A percentile compares a stretch with the other conserved stretches of the same genome.
Evolutionary conservation across 2,329 filamentous ascomycete species (phyloP).

Genomic region (Penicillium sp.): DNA sequence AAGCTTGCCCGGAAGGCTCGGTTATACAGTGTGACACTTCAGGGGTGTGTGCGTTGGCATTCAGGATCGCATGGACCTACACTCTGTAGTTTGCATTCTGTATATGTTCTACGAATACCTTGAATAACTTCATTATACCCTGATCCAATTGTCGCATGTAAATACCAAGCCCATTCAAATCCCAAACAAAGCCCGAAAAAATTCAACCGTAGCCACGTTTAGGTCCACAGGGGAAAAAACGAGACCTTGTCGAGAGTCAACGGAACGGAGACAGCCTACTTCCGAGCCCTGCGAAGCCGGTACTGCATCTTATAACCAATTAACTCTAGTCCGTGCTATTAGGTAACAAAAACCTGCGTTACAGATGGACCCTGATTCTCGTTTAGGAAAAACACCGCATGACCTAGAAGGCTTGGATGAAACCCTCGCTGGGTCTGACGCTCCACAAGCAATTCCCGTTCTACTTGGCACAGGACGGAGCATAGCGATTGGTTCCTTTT

Average conservation of each 20-base stretch:
- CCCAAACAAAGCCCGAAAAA: background rate
- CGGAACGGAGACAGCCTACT: background rate
- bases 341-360: background rate
- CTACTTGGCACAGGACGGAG: background rate
- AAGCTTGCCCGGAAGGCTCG: background rate
- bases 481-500: constrained; percentile 2
- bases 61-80: background rate
- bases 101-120: too few species aligned
- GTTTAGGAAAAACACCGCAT: constrained; percentile 11
- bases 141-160: background rate
- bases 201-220: background rate
- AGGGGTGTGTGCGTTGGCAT: background rate
- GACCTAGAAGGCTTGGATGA: constrained; percentile 5
- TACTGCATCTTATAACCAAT: background rate
- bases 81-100: background rate
- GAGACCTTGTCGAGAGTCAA: background rate
- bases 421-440: constrained; percentile 2
- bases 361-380: background rate
- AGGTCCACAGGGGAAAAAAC: background rate
- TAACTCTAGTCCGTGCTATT: background rate
- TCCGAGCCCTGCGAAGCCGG: background rate
- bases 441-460: background rate
- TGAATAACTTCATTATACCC: background rate
- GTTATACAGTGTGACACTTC: background rate
- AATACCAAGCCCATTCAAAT: background rate